A percentile compares a stretch with the other conserved stretches of the same genome.
Evolutionary conservation across 2,329 filamentous ascomycete genomes (phyloP).

Genomic region (Arachnomyces sp.): DNA sequence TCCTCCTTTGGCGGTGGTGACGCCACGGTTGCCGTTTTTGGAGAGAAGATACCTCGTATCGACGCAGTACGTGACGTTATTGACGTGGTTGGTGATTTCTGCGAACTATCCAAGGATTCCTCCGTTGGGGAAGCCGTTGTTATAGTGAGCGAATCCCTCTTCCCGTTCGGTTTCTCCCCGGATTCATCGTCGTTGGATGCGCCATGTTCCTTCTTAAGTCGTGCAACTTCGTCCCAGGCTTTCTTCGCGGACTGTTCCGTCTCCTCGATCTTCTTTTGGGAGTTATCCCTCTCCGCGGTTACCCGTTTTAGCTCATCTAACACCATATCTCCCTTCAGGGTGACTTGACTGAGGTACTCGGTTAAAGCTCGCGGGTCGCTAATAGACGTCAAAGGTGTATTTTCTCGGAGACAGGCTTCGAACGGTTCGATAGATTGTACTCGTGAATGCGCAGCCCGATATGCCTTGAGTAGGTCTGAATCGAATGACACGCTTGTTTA

Average conservation of each 20-base stretch:
- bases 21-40: slow-evolving; percentile 25
- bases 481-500: slow-evolving; percentile 4
- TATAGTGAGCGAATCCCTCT: slow-evolving; percentile 28
- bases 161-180: slow-evolving; percentile 13
- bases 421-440: slow-evolving; percentile 87
- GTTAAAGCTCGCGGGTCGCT: slow-evolving; percentile 73
- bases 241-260: slow-evolving; percentile 56
- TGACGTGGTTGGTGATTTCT: slow-evolving; percentile 26
- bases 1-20: slow-evolving; percentile 28
- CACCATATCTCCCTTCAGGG: slow-evolving; percentile 81
- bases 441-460: slow-evolving; percentile 80
- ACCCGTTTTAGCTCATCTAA: slow-evolving; percentile 88
- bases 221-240: slow-evolving; percentile 57
- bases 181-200: slow-evolving; percentile 28
- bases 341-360: slow-evolving; percentile 84
- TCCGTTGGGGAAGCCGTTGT: slow-evolving; percentile 38
- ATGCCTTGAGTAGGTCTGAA: slow-evolving; percentile 81
- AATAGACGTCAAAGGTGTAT: slow-evolving; percentile 86
- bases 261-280: slow-evolving; percentile 69
- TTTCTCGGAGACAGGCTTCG: slow-evolving; percentile 81
- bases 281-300: slow-evolving; percentile 68
- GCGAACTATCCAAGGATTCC: slow-evolving; percentile 13
- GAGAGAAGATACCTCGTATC: slow-evolving; percentile 32
- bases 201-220: slow-evolving; percentile 40
- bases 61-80: slow-evolving; percentile 25